Evolutionary conservation across 2,329 filamentous ascomycete genomes (phyloP), one percentile per base, ranked within the genome.

Genomic region (Mariannaea sp.): DNA sequence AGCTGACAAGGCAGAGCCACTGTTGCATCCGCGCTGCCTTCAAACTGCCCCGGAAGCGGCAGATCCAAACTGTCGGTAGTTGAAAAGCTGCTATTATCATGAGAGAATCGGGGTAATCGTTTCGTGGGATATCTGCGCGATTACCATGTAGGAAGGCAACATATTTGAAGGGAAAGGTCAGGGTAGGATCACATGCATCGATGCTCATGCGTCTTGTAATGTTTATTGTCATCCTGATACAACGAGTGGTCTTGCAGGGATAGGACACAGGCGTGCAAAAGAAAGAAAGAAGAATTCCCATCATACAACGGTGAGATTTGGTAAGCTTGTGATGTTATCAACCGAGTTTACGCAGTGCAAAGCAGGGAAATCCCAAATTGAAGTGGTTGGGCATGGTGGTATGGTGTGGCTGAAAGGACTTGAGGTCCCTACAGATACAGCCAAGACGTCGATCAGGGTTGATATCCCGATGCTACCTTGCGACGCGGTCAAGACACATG

Each of bases 11-110:
- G 49, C 54, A 56, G 45, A 46, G 54, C 46, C 40, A 24, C 49
- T 49, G 48, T 40, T 38, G 39, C 39, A n/a, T 24, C 22, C 22
- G 8, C 22, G 8, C 5, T 24, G 22, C 22, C 29, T 43, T 20
- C 32, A 38, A 47, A 35, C 30, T 7, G 10, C 33, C 41, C 43
- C 33, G 41, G 43, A n/a, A n/a, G 49, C 54, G 49, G 54, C 45
- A 53, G 50, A 53, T 53, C 54, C 49, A 50, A 53, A 22, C 41
- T 49, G 54, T 46, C 54, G 54, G 54, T 50, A 53, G 44, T 56
- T 53, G 51, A 36, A 12, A 10, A 24, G 27, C 29, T 36, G 40
- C n/a, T 39, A 26, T 20, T 41, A 32, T 39, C 38, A 32, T 35
- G 22, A 24, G 22, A 24, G 22, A 24, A 35, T 40, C 24, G 33